These are phyloP conservation scores for Proliferodiscus dingleyae DNA, from an alignment of 2,329 filamentous ascomycete species.

Conservation along the genomic window DNA sequence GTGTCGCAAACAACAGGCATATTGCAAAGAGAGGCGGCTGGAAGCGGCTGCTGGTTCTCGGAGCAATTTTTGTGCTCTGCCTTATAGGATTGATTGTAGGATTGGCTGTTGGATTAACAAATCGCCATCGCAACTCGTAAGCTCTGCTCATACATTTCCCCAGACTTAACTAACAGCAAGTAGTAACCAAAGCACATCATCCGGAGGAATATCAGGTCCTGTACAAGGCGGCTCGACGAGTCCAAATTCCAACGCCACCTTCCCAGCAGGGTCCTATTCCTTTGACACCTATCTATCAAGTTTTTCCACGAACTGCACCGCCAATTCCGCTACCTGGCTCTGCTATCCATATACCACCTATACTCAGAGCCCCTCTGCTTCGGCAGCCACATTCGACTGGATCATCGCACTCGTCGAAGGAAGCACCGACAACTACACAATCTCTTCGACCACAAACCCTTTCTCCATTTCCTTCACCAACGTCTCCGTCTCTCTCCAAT, in stretches of 20 bases:
- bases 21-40: constrained; percentile 31
- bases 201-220: constrained; percentile 16
- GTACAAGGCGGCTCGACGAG: constrained; percentile 8
- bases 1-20: constrained; percentile 22
- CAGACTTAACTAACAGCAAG: not conserved
- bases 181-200: constrained; percentile 4
- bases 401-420: constrained; percentile 42
- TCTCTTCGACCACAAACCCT: constrained; percentile 52
- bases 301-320: constrained; percentile 51
- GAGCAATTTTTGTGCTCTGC: constrained; percentile 19
- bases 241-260: constrained; percentile 30
- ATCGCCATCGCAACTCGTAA: constrained; percentile 18
- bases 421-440: constrained; percentile 40
- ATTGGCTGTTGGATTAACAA: constrained; percentile 28
- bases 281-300: constrained; percentile 54
- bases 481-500: constrained; percentile 44
- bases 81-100: constrained; percentile 31
- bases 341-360: constrained; percentile 56
- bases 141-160: not conserved
- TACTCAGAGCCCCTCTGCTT: constrained; percentile 35
- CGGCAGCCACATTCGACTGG: constrained; percentile 56
- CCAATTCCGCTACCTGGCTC: constrained; percentile 53
- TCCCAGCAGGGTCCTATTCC: constrained; percentile 59
- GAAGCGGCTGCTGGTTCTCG: constrained; percentile 27
- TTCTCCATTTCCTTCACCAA: constrained; percentile 54